These are phyloP conservation scores for Arthrinium puccinioides DNA, from an alignment of 2,329 filamentous ascomycete genomes.

Conservation along the genomic window DNA sequence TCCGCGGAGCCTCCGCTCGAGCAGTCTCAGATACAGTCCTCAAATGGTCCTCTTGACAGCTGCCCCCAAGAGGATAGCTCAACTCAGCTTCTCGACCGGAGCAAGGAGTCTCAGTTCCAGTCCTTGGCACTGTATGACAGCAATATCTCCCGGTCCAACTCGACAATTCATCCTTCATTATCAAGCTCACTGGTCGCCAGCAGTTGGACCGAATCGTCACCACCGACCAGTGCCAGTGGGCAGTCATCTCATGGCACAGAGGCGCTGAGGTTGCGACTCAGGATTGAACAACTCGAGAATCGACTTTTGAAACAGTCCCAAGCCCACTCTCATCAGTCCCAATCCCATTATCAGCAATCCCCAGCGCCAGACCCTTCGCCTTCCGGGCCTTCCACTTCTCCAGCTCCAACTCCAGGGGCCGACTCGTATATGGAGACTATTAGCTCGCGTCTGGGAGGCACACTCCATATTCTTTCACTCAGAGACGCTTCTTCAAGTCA, in stretches of 20 bases:
- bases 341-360: too few relatives aligned
- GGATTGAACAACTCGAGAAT: constrained; percentile 36
- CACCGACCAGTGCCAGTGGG: constrained; percentile 13
- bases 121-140: neutral
- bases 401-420: constrained; percentile 10
- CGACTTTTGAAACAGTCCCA: constrained; percentile 24
- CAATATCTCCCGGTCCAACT: neutral
- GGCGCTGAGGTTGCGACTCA: constrained; percentile 28
- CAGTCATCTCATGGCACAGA: constrained; percentile 18
- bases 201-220: constrained; percentile 16
- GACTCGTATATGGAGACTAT: constrained; percentile 27
- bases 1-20: too few relatives aligned
- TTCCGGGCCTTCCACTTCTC: too few relatives aligned
- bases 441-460: constrained; percentile 30
- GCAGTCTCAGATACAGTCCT: too few relatives aligned
- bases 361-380: too few relatives aligned
- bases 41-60: too few relatives aligned
- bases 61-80: constrained; percentile 10
- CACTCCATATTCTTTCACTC: constrained; percentile 28
- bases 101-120: neutral
- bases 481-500: constrained; percentile 10
- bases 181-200: too few relatives aligned
- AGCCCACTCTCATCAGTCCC: too few relatives aligned
- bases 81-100: constrained; percentile 3
- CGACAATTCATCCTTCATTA: neutral